Conservation (phyloP, 2,329 filamentous ascomycete species). For the Sporothrix brunneoviolacea region DNA sequence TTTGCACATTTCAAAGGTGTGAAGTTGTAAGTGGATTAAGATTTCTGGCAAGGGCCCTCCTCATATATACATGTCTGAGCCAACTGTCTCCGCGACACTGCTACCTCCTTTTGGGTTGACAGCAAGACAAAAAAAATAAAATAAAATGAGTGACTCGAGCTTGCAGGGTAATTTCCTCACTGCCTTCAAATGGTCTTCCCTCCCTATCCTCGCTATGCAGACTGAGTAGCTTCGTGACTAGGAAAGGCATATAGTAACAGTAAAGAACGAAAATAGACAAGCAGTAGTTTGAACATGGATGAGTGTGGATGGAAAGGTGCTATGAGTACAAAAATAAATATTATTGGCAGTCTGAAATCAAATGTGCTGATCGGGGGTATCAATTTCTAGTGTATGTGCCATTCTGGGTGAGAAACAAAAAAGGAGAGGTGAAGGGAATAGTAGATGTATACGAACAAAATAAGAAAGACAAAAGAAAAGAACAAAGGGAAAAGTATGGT, state of each 20-base stretch:
- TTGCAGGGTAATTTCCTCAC: background rate
- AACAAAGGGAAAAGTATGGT: background rate
- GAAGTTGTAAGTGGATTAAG: too few species aligned
- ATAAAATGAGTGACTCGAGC: background rate
- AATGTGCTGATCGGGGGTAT: conserved; percentile 10
- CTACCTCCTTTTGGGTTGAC: background rate
- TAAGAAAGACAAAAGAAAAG: background rate
- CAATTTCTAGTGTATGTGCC: conserved; percentile 9
- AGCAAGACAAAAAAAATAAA: background rate
- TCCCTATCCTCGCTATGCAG: conserved; percentile 13
- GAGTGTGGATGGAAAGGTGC: too few species aligned
- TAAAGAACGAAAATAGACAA: background rate
- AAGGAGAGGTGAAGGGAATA: background rate
- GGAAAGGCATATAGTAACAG: background rate
- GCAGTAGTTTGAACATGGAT: too few species aligned
- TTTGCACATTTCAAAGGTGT: too few species aligned
- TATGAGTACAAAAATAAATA: conserved; percentile 2
- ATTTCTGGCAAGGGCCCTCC: too few species aligned
- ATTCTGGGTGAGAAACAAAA: background rate
- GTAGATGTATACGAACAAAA: background rate
- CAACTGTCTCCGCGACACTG: too few species aligned
- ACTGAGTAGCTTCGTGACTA: conserved; percentile 6
- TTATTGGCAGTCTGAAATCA: conserved; percentile 2
- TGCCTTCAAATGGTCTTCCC: conserved; percentile 1
- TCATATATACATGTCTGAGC: background rate